Evolutionary conservation across 2,329 filamentous ascomycete species (phyloP).

Genomic region (Cordyceps tenuipes): DNA sequence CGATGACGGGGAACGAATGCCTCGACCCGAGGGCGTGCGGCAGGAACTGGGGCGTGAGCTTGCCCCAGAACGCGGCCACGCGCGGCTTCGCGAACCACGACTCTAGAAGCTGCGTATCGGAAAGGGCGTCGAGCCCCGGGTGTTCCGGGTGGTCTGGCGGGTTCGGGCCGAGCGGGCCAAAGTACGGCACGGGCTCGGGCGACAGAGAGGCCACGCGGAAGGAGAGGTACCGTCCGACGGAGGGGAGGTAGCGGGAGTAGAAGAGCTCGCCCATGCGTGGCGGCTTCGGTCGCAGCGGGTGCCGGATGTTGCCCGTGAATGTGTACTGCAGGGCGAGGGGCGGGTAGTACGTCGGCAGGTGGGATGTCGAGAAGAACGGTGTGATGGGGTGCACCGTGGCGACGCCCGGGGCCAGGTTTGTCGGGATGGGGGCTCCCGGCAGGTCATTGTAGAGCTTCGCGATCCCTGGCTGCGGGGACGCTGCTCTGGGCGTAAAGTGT

Average conservation of each 20-base stretch:
- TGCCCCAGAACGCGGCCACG: slow-evolving; percentile 79
- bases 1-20: slow-evolving; percentile 85
- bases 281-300: slow-evolving; percentile 81
- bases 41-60: slow-evolving; percentile 58
- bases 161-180: slow-evolving; percentile 45
- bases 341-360: slow-evolving; percentile 86
- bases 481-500: slow-evolving; percentile 14
- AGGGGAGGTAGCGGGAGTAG: slow-evolving; percentile 81
- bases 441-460: slow-evolving; percentile 27
- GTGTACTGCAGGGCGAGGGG: slow-evolving; percentile 75
- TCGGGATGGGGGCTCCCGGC: slow-evolving; percentile 31
- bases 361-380: slow-evolving; percentile 73
- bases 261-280: slow-evolving; percentile 86
- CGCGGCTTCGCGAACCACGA: slow-evolving; percentile 85
- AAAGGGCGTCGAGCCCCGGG: slow-evolving; percentile 33
- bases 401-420: slow-evolving; percentile 18
- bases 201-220: slow-evolving; percentile 76
- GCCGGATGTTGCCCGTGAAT: slow-evolving; percentile 68
- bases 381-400: slow-evolving; percentile 39
- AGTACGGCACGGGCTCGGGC: slow-evolving; percentile 52
- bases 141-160: slow-evolving; percentile 33
- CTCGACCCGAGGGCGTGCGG: slow-evolving; percentile 52
- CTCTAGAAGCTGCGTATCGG: slow-evolving; percentile 57
- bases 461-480: slow-evolving; percentile 7
- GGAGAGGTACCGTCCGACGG: slow-evolving; percentile 73